Percentiles rank a stretch among this genome's conserved stretches.
phyloP scores from a whole-genome alignment of 2,329 filamentous ascomycete species.

The Chlorencoelia australis region DNA sequence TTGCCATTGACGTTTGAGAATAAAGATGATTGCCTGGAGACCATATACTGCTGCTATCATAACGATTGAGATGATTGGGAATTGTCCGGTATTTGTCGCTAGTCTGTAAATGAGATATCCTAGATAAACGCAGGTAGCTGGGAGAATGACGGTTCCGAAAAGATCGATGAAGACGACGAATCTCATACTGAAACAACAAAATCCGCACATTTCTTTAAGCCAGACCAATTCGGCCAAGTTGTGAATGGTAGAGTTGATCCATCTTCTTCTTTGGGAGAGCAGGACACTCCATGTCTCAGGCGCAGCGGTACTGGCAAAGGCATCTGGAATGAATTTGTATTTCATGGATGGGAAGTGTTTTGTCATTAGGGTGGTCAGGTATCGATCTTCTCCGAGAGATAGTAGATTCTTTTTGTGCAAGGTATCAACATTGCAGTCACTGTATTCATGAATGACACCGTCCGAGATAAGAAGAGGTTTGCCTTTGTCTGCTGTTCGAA shows the following conservation, averaged over 20 bases:
- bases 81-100: slow-evolving; percentile 56
- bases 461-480: slow-evolving; percentile 92
- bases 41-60: slow-evolving; percentile 91
- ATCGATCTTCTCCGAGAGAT: slow-evolving; percentile 93
- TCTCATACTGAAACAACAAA: slow-evolving; percentile 98
- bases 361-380: slow-evolving; percentile 93
- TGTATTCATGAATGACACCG: slow-evolving; percentile 77
- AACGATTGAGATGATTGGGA: slow-evolving; percentile 78
- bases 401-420: slow-evolving; percentile 90
- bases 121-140: slow-evolving; percentile 78
- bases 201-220: slow-evolving; percentile 90
- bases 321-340: slow-evolving; percentile 91
- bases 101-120: slow-evolving; percentile 79
- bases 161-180: slow-evolving; percentile 95
- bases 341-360: slow-evolving; percentile 94
- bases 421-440: slow-evolving; percentile 82
- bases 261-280: slow-evolving; percentile 93
- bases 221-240: slow-evolving; percentile 86
- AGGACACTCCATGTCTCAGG: slow-evolving; percentile 91
- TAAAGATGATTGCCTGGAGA: slow-evolving; percentile 91
- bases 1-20: slow-evolving; percentile 95
- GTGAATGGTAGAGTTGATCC: slow-evolving; percentile 99
- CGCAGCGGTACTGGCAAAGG: slow-evolving; percentile 85
- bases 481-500: slow-evolving; percentile 87
- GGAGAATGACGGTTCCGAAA: slow-evolving; percentile 83